Conservation (phyloP, 805 yeast species). For the Priceomyces fermenticarens region DNA sequence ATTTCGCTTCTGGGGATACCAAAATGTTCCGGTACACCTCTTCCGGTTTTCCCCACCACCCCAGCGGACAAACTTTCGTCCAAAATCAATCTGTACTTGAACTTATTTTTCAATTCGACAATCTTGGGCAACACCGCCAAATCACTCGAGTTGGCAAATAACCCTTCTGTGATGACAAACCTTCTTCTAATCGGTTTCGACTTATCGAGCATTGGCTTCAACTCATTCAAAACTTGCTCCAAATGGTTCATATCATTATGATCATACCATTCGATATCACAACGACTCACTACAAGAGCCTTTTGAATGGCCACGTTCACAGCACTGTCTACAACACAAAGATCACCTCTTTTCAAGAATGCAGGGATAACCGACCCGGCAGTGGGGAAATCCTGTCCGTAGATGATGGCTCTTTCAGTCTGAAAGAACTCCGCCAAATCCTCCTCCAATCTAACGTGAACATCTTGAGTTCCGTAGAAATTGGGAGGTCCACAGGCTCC, state of each 20-base stretch:
- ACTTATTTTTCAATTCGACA: slow-evolving; percentile 72
- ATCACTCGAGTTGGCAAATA: slow-evolving; percentile 81
- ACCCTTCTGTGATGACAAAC: slow-evolving; percentile 87
- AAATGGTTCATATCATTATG: slow-evolving; percentile 88
- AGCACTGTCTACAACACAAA: slow-evolving; percentile 81
- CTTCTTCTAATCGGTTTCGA: slow-evolving; percentile 82
- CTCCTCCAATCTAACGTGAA: slow-evolving; percentile 75
- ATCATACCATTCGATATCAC: slow-evolving; percentile 76
- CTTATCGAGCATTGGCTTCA: slow-evolving; percentile 56
- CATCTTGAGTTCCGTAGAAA: slow-evolving; percentile 93
- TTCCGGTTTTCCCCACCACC: slow-evolving; percentile 78
- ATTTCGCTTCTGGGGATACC: slow-evolving; percentile 66
- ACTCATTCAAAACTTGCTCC: slow-evolving; percentile 61
- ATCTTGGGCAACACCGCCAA: slow-evolving; percentile 66
- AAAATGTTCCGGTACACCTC: slow-evolving; percentile 78
- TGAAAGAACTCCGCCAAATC: slow-evolving; percentile 73
- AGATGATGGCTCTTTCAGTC: slow-evolving; percentile 74
- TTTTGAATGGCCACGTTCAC: slow-evolving; percentile 78
- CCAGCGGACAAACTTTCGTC: slow-evolving; percentile 91
- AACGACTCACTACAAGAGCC: slow-evolving; percentile 82
- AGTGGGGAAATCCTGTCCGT: slow-evolving; percentile 90
- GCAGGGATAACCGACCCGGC: slow-evolving; percentile 89
- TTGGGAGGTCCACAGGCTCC: slow-evolving; percentile 99
- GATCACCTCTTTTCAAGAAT: slow-evolving; percentile 92
- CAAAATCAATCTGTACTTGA: slow-evolving; percentile 79